A percentile compares a stretch with the other conserved stretches of the same genome.
Conservation (phyloP, 2,329 filamentous ascomycete species). For the Neonectria neomacrospora region DNA sequence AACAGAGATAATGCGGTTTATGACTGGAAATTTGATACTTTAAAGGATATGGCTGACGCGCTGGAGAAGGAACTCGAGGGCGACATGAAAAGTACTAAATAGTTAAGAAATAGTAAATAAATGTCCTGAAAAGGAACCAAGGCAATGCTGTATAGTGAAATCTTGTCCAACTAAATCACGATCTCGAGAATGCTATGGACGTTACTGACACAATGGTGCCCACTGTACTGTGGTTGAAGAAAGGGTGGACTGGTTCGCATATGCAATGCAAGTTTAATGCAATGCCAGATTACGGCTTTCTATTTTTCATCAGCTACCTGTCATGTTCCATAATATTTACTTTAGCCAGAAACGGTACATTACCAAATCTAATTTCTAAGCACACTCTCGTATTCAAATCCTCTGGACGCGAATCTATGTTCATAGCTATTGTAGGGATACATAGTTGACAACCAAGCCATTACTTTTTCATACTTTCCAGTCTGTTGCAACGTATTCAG, state of each 20-base stretch:
- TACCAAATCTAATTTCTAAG: too few relatives aligned
- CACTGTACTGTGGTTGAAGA: background rate
- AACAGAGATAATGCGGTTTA: conserved; percentile 57
- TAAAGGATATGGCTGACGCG: conserved; percentile 69
- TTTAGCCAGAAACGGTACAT: too few relatives aligned
- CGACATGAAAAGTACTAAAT: background rate
- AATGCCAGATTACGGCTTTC: background rate
- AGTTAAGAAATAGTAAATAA: background rate
- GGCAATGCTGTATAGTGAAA: background rate
- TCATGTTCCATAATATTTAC: too few relatives aligned
- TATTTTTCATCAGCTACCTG: background rate
- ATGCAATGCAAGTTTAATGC: background rate
- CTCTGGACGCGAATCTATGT: too few relatives aligned
- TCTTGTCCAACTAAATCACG: background rate
- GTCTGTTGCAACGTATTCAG: background rate
- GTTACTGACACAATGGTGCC: background rate
- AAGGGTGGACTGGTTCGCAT: background rate
- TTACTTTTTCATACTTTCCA: background rate
- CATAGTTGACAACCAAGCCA: too few relatives aligned
- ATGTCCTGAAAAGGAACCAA: background rate
- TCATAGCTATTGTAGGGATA: too few relatives aligned
- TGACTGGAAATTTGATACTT: conserved; percentile 67
- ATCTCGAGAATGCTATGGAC: too few relatives aligned
- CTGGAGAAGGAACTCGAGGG: conserved; percentile 33
- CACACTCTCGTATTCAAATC: too few relatives aligned